Evolutionary conservation across 176 grass and related monocot species (phyloP).

Genomic region (Neostapfia colusana): DNA sequence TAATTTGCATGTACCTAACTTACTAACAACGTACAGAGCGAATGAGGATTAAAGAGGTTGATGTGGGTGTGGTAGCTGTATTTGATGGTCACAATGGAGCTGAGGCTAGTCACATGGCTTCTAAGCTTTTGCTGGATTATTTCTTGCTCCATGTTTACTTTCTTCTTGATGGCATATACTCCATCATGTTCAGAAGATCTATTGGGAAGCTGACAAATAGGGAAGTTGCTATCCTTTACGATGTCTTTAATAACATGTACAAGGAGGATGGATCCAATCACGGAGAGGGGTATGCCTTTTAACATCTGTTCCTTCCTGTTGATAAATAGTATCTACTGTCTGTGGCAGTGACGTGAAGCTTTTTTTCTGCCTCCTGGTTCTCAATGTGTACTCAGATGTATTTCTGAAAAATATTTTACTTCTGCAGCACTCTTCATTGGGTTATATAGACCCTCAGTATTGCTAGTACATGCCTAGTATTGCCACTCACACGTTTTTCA

Average conservation of each 20-base stretch:
- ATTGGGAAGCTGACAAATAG: constrained; percentile 59
- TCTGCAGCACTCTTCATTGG: neutral
- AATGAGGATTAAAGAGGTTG: constrained; percentile 71
- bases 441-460: neutral
- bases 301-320: neutral
- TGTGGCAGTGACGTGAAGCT: neutral
- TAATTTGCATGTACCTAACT: constrained; percentile 19
- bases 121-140: constrained; percentile 82
- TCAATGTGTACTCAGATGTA: neutral
- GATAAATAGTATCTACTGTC: neutral
- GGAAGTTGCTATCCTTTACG: constrained; percentile 50
- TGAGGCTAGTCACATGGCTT: constrained; percentile 94
- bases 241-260: constrained; percentile 44
- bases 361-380: neutral
- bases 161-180: constrained; percentile 89
- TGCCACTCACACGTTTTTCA: neutral
- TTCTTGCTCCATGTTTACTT: constrained; percentile 94
- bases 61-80: constrained; percentile 81
- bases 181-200: constrained; percentile 63
- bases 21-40: constrained; percentile 45
- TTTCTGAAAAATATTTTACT: neutral
- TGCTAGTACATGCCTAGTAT: neutral
- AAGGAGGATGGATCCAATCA: constrained; percentile 31
- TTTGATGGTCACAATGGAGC: constrained; percentile 97
- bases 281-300: constrained; percentile 37